These are phyloP conservation scores for Corylus americana DNA, from an alignment of 306 rosid species.

Conservation along the genomic window DNA sequence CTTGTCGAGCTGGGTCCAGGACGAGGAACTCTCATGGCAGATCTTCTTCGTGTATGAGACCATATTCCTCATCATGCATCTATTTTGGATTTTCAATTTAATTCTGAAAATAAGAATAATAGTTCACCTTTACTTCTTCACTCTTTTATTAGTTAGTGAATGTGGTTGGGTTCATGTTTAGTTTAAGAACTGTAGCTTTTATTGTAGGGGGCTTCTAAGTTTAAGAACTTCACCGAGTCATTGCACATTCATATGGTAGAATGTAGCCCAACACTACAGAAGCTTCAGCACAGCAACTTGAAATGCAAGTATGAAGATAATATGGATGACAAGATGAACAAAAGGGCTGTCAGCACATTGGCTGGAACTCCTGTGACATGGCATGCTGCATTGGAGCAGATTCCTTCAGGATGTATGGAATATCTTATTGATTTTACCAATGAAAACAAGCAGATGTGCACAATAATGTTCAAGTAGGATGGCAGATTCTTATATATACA, in stretches of 20 bases:
- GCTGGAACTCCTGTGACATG: conserved; percentile 80
- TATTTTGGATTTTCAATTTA: conserved; percentile 7
- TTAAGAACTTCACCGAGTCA: conserved; percentile 62
- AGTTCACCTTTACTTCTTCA: neutral
- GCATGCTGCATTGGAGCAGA: conserved; percentile 88
- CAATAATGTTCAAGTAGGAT: neutral
- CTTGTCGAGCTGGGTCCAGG: conserved; percentile 92
- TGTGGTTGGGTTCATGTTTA: neutral
- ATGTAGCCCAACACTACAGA: conserved; percentile 86
- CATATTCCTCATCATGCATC: conserved; percentile 5
- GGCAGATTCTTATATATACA: neutral
- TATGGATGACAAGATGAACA: conserved; percentile 39
- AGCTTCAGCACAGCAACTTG: conserved; percentile 76
- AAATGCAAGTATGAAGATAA: conserved; percentile 61
- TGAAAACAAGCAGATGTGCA: conserved; percentile 15
- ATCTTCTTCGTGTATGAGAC: conserved; percentile 75
- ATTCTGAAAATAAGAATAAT: neutral
- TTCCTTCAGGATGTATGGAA: conserved; percentile 86
- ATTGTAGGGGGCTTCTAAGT: conserved; percentile 76
- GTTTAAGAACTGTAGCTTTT: conserved; percentile 17
- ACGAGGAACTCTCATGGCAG: conserved; percentile 94
- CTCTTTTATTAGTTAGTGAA: neutral
- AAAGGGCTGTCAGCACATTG: conserved; percentile 57
- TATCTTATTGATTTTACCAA: conserved; percentile 5
- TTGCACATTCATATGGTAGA: conserved; percentile 84